Base-by-base conservation (phyloP, 164 flowering plant genomes). In the Malania oleifera region DNA sequence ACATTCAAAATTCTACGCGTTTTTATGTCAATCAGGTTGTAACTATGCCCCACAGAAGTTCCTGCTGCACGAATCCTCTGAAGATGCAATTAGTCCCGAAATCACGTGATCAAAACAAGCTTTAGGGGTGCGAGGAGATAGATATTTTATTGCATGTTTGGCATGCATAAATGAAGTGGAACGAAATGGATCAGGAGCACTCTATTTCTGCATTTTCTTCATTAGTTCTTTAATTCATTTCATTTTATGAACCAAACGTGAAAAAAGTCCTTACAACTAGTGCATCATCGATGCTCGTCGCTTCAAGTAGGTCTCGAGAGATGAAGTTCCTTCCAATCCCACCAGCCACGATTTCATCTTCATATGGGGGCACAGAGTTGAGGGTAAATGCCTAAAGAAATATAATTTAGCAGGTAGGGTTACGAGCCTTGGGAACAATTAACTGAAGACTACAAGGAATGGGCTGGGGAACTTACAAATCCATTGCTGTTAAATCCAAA, bases 401-500 rank as follows among this genome's bases (percentile, higher is more conserved):
- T 4, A 44, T 9, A 41, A n/a, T 39, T 25, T 27, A 18, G 1
- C 20, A 38, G 53, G 48, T n/a, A 2, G 9, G 26, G 1, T 52
- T 40, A 8, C n/a, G 13, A 12, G 44, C 56, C n/a, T n/a, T n/a
- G n/a, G n/a, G n/a, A n/a, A n/a, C 7, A 4, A 11, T 26, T 12
- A 52, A 18, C 25, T 31, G n/a, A n/a, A n/a, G n/a, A n/a, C n/a
- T n/a, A n/a, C n/a, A n/a, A n/a, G n/a, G n/a, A n/a, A n/a, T n/a
- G n/a, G n/a, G 31, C 14, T 15, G 7, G 45, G 25, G 46, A 12
- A 28, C 17, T n/a, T 86, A 87, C 95, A 85, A 85, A 54, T 48
- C 89, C 93, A 68, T n/a, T n/a, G n/a, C n/a, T n/a, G n/a, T n/a
- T n/a, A 74, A 85, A 85, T 14, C 93, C 93, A 71, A 85, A 91